These are phyloP conservation scores for Candida jianshihensis DNA, from an alignment of 805 yeast species.

Conservation along the genomic window DNA sequence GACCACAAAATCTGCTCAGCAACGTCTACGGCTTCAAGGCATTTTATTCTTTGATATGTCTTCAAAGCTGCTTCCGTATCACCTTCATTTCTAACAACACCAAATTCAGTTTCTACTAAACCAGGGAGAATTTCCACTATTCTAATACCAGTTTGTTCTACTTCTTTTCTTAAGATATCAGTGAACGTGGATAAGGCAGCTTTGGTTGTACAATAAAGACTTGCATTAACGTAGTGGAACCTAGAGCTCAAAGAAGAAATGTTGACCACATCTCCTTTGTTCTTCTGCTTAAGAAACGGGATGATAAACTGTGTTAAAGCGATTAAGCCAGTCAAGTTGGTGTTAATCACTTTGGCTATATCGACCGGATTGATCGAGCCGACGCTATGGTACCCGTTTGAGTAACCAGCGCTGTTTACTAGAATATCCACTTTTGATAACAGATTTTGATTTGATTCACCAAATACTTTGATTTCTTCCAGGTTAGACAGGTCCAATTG, in stretches of 20 bases:
- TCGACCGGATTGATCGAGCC: slow-evolving; percentile 58
- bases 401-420: slow-evolving; percentile 67
- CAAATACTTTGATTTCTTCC: slow-evolving; percentile 40
- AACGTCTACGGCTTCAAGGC: slow-evolving; percentile 47
- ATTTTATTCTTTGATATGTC: slow-evolving; percentile 46
- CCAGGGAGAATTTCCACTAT: slow-evolving; percentile 59
- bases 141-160: slow-evolving; percentile 54
- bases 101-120: slow-evolving; percentile 56
- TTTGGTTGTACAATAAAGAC: slow-evolving; percentile 64
- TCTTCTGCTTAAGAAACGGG: slow-evolving; percentile 49
- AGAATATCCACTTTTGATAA: slow-evolving; percentile 53
- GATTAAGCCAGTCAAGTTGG: slow-evolving; percentile 78
- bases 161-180: slow-evolving; percentile 60
- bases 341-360: slow-evolving; percentile 65
- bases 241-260: slow-evolving; percentile 68
- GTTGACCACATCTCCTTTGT: slow-evolving; percentile 61
- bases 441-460: slow-evolving; percentile 41
- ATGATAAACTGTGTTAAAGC: slow-evolving; percentile 70
- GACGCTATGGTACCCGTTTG: slow-evolving; percentile 66
- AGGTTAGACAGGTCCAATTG: slow-evolving; percentile 48
- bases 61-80: slow-evolving; percentile 42
- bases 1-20: slow-evolving; percentile 52
- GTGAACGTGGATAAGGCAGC: slow-evolving; percentile 64
- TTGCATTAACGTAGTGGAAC: slow-evolving; percentile 52
- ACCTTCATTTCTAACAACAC: slow-evolving; percentile 48